A percentile compares a stretch with the other conserved stretches of the same genome.
phyloP scores from a whole-genome alignment of 352 stramenopile genomes.

The Lagenidium sp. region DNA sequence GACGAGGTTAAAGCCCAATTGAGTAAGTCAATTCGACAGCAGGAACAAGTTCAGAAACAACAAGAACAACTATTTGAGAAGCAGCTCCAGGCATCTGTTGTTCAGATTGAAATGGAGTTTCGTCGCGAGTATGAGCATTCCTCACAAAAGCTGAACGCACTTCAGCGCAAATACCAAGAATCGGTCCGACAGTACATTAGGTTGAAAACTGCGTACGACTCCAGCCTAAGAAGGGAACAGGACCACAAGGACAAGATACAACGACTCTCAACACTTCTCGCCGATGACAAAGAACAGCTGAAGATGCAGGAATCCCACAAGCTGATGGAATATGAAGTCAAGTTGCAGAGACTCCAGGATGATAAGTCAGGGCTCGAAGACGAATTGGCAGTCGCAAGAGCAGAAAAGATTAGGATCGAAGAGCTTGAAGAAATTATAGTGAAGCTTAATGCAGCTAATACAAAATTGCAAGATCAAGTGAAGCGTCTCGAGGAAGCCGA shows the following conservation, averaged over 20 bases:
- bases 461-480: slow-evolving; percentile 18
- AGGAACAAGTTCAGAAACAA: slow-evolving; percentile 44
- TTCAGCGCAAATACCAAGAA: slow-evolving; percentile 42
- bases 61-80: slow-evolving; percentile 51
- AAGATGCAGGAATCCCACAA: slow-evolving; percentile 32
- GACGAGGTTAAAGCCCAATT: slow-evolving; percentile 38
- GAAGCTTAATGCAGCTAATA: slow-evolving; percentile 15
- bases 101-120: slow-evolving; percentile 69
- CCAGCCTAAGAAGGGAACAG: slow-evolving; percentile 37
- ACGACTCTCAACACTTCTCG: slow-evolving; percentile 32
- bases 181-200: slow-evolving; percentile 19
- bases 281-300: slow-evolving; percentile 39
- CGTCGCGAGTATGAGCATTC: slow-evolving; percentile 43
- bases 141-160: slow-evolving; percentile 26
- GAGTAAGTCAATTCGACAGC: slow-evolving; percentile 31
- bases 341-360: slow-evolving; percentile 20
- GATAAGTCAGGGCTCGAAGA: slow-evolving; percentile 20
- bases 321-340: slow-evolving; percentile 30
- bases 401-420: slow-evolving; percentile 11
- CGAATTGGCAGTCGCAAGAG: slow-evolving; percentile 15
- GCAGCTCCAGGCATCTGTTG: slow-evolving; percentile 37
- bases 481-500: slow-evolving; percentile 11
- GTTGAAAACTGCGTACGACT: slow-evolving; percentile 36
- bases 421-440: slow-evolving; percentile 17
- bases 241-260: slow-evolving; percentile 26